phyloP scores from a whole-genome alignment of 306 rosid genomes.

The Castanospermum australe region DNA sequence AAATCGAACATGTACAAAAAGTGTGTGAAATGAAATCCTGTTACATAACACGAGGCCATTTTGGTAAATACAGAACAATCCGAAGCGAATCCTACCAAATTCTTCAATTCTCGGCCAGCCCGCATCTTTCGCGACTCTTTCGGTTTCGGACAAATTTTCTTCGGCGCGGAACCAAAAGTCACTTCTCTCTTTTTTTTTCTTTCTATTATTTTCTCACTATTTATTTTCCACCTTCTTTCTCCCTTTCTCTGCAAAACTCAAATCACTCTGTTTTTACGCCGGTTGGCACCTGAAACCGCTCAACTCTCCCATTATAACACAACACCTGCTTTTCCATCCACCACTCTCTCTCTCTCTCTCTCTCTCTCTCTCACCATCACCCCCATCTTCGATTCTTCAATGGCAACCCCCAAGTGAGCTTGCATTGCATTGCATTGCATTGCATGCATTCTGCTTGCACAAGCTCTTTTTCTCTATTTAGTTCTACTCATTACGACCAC shows the following conservation, averaged over 20 bases:
- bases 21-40: too few species aligned
- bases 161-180: constrained; percentile 45
- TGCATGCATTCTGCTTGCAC: constrained; percentile 40
- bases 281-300: constrained; percentile 50
- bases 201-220: not conserved
- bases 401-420: not conserved
- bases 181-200: not conserved
- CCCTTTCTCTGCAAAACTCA: not conserved
- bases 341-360: not conserved
- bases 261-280: constrained; percentile 31
- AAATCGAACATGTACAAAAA: too few species aligned
- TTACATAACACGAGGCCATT: too few species aligned
- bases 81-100: too few species aligned
- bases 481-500: not conserved
- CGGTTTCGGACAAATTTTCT: constrained; percentile 48
- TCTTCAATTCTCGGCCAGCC: constrained; percentile 47
- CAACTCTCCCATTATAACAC: constrained; percentile 31
- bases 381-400: not conserved
- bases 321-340: constrained; percentile 24
- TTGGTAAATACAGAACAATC: too few species aligned
- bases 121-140: constrained; percentile 76
- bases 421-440: constrained; percentile 27
- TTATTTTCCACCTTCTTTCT: not conserved
- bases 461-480: not conserved
- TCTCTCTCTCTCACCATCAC: not conserved